Base-by-base conservation (phyloP, 345 rosid genomes). In the Bretschneidera sinensis region DNA sequence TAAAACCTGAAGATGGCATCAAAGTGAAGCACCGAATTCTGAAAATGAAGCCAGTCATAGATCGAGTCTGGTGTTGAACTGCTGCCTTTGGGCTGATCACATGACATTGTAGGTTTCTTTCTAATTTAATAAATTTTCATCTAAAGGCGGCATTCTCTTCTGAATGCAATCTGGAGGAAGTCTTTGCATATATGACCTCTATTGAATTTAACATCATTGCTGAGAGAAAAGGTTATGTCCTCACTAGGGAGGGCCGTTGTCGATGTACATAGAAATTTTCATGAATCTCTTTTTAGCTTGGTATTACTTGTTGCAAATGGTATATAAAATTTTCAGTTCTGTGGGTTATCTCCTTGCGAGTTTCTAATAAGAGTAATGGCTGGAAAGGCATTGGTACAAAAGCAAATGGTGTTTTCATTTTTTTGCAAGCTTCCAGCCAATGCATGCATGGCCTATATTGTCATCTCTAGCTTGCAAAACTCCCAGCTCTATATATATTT, bases 251-350 rank as follows among this genome's bases (percentile, higher is more conserved):
- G 10, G 33, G 45, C 45, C 16, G 1, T 2, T 39, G 11, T 48
- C 54, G 18, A 17, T 48, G 63, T 60, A 25, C 43, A 60, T 34
- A 43, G 45, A 47, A 20, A 45, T 59, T 21, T 59, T n/a, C 48
- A 17, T 20, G 61, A 49, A 39, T 57, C 21, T 21, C 6, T 6
- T 60, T 48, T 60, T 23, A n/a, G 34, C 62, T 23, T 59, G n/a
- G n/a, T n/a, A n/a, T 48, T 17, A 19, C 2, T 33, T 31, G 59
- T 18, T 33, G 24, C 16, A 19, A 39, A 14, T 39, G 45, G 45
- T 14, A 1, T 39, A 39, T 28, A 39, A 14, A 7, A 4, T 4
- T 39, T 39, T 13, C 45, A 39, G 10, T 39, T 39, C 10, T 39
- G 45, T 9, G 9, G 9, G 4, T 31, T 4, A 9, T 4, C 35